Base-by-base conservation (phyloP, 140 eudicot genomes). In the Oenanthe javanica region DNA sequence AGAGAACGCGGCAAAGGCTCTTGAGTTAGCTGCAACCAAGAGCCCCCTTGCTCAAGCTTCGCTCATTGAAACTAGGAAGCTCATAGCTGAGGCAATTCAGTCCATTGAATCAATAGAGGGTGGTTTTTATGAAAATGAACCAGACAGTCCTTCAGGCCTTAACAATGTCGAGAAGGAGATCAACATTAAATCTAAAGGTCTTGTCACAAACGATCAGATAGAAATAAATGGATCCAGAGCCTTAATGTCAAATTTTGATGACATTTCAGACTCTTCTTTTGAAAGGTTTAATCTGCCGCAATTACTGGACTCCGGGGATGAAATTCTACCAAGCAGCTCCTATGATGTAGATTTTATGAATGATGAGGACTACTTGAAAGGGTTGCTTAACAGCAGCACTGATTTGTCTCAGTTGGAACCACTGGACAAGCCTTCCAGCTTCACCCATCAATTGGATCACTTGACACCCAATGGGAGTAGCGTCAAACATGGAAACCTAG, bases 31-130 rank as follows among this genome's bases (percentile, higher is more conserved):
- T 83, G 98, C 97, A 51, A 75, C 85, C 23, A 86, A 19, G 79
- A 95, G 91, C 83, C 92, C 97, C 42, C 82, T 89, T 85, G 99
- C 96, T 80, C 87, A 83, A 66, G 92, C 96, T 45, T 95, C 99
- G 6, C 87, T 95, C 48, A 43, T 92, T 27, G 99, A 95, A 82
- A 84, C 97, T 70, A 83, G 92, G 81, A 92, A 83, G 92, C 89
- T 92, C 72, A 90, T 93, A 19, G 93, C 96, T 7, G 97, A 95
- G 86, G 98, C 99, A n/a, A 83, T 84, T 47, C 87, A 89, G 51
- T 88, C 87, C 9, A 86, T 95, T 46, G 77, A 86, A 71, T 88
- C 97, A 43, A 88, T 91, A 15, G 89, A 66, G 72, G 42, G 64
- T 23, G 42, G 77, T 50, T 80, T 77, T 51, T 40, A 25, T 19